Conservation (phyloP, 2,329 filamentous ascomycete species). For the Nemania serpens region DNA sequence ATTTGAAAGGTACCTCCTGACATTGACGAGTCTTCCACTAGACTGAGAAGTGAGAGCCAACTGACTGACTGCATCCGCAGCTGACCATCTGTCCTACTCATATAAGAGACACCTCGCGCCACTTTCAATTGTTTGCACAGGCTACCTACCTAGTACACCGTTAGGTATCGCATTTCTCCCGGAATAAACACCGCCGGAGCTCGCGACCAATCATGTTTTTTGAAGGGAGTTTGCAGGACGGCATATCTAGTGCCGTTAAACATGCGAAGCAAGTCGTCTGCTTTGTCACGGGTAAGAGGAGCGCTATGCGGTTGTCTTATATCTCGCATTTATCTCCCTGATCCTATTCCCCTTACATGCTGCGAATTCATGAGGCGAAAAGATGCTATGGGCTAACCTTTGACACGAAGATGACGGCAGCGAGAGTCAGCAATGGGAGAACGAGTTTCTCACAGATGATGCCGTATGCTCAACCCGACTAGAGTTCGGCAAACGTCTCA, state of each 20-base stretch:
- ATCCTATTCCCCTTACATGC: no score
- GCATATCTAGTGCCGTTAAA: slow-evolving; percentile 75
- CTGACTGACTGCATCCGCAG: no score
- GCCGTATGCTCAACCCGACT: slow-evolving; percentile 49
- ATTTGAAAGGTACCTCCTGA: no score
- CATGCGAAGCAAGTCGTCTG: slow-evolving; percentile 80
- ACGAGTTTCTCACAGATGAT: slow-evolving; percentile 65
- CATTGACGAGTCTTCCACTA: no score
- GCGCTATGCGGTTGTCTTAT: neutral
- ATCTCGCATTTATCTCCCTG: neutral
- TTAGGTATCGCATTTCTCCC: neutral
- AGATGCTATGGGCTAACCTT: slow-evolving; percentile 4
- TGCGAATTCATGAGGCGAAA: no score
- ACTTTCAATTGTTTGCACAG: no score
- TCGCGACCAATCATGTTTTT: slow-evolving; percentile 72
- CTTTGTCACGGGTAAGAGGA: slow-evolving; percentile 73
- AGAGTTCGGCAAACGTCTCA: neutral
- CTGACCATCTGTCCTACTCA: no score
- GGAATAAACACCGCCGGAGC: neutral
- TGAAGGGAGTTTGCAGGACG: slow-evolving; percentile 76
- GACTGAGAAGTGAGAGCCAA: no score
- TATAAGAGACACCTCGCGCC: no score
- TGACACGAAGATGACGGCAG: slow-evolving; percentile 65
- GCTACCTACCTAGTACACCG: no score
- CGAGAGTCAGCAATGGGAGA: slow-evolving; percentile 74